A percentile compares a stretch with the other conserved stretches of the same genome.
These are phyloP conservation scores for Ceratobasidium sp. DNA, from an alignment of 1,284 basidiomycete genomes.

Conservation along the genomic window DNA sequence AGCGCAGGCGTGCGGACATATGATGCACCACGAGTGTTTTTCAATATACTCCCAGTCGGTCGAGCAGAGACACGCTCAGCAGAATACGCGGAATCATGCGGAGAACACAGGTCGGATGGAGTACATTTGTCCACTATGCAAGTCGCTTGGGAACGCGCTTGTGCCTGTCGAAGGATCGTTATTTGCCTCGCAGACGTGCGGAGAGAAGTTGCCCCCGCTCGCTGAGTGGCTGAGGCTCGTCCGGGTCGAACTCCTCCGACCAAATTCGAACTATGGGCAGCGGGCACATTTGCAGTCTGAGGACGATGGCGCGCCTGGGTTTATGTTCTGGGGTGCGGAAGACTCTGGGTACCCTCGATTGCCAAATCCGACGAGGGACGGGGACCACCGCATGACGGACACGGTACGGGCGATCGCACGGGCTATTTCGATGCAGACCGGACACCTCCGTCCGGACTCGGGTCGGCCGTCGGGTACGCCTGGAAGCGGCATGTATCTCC, in stretches of 20 bases:
- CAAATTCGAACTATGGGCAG: conserved; percentile 59
- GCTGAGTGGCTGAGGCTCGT: conserved; percentile 84
- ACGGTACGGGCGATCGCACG: conserved; percentile 76
- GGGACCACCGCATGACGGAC: conserved; percentile 78
- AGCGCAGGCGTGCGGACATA: conserved; percentile 92
- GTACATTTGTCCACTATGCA: conserved; percentile 98
- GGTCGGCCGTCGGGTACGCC: conserved; percentile 78
- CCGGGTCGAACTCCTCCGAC: conserved; percentile 82
- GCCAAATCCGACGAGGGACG: conserved; percentile 61
- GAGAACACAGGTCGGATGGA: conserved; percentile 93
- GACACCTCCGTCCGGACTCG: conserved; percentile 75
- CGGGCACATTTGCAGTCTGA: conserved; percentile 68
- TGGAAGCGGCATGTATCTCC: conserved; percentile 83
- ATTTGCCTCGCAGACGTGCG: conserved; percentile 36
- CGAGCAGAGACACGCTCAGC: conserved; percentile 86
- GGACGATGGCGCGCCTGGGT: conserved; percentile 81
- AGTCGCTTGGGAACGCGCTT: conserved; percentile 94
- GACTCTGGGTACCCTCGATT: conserved; percentile 72
- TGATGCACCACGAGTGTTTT: conserved; percentile 98
- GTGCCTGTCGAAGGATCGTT: conserved; percentile 67
- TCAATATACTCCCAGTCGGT: conserved; percentile 89
- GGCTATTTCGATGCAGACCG: conserved; percentile 75
- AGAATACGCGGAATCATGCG: conserved; percentile 93
- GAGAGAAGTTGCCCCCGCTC: conserved; percentile 59
- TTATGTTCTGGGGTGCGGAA: conserved; percentile 84